Evolutionary conservation across 176 grass and related monocot species (phyloP), one percentile per base, ranked within the genome.

Genomic region (Aegilops umbellulata): DNA sequence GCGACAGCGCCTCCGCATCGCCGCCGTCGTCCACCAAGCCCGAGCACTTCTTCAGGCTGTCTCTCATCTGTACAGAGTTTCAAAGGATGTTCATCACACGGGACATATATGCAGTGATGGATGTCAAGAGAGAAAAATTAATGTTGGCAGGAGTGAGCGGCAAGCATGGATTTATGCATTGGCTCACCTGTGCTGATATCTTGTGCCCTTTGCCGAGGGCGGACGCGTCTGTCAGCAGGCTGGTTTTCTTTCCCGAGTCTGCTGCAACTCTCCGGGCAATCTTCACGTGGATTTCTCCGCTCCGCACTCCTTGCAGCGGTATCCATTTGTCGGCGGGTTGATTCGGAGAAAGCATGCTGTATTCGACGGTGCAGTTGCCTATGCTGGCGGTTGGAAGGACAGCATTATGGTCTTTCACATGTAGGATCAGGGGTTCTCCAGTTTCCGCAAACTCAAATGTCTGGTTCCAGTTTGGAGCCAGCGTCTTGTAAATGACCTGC

Each of bases 401-500:
- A 1, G 85, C 89, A 7, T 99, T 99, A 74, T 99, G 94, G 51
- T 99, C 97, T 76, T 94, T 96, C 38, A 99, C 94, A 63, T 90
- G 87, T 55, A 99, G 77, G 69, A 55, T 60, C 80, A 99, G 38
- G 26, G 90, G 82, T 74, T 93, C 95, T 78, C 97, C 94, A 0
- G 90, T 96, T 76, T 99, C 92, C 2, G 90, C 65, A 78, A 99
- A 99, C 82, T 94, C 94, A 26, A 96, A 67, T 17, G 92, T 94
- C 83, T 99, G 94, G 85, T 90, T 96, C 97, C 97, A 99, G 49
- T 85, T 79, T 2, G 97, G 97, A 67, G 63, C 63, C 36, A 96
- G 74, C n/a, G 97, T 99, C 86, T 94, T 99, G 88, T 96, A 79
- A 77, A 99, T 87, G 49, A 96, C 90, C 97, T 98, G 84, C 68